phyloP scores from a whole-genome alignment of 441 rosid species.

The Capsella rubella region DNA sequence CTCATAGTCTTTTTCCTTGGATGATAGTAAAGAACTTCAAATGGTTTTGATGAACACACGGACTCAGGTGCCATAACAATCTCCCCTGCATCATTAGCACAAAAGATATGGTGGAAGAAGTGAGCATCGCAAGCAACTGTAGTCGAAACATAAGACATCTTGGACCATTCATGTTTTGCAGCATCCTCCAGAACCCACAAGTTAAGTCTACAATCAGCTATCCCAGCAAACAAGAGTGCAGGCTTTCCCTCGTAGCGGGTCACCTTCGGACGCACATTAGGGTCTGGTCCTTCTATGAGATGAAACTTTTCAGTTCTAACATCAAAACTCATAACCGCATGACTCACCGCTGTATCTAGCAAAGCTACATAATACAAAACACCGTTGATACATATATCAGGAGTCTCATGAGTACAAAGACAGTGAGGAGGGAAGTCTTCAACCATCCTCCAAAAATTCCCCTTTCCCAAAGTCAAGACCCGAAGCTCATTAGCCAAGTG shows the following conservation, averaged over 20 bases:
- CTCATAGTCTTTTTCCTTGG: not conserved
- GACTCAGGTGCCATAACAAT: not conserved
- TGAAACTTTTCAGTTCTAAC: constrained; percentile 21
- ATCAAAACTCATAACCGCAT: constrained; percentile 27
- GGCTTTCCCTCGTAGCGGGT: not conserved
- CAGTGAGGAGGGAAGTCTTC: constrained; percentile 7
- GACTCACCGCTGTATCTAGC: too few relatives aligned
- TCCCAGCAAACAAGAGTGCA: not conserved
- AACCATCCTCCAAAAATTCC: constrained; percentile 5
- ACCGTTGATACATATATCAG: not conserved
- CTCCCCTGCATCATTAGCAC: constrained; percentile 2
- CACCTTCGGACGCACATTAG: not conserved
- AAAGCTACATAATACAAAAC: constrained; percentile 25
- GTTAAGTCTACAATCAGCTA: not conserved
- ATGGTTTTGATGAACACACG: not conserved
- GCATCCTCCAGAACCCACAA: not conserved
- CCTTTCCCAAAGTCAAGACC: constrained; percentile 12
- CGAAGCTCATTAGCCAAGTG: constrained; percentile 10
- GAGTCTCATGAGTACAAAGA: not conserved
- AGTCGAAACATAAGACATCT: not conserved
- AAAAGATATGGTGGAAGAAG: too few relatives aligned
- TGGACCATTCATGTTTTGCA: not conserved
- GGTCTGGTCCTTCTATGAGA: not conserved
- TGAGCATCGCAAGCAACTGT: too few relatives aligned
- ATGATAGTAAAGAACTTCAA: constrained; percentile 27